phyloP scores from a whole-genome alignment of 768 basidiomycete species.

The Trametes meyenii region DNA sequence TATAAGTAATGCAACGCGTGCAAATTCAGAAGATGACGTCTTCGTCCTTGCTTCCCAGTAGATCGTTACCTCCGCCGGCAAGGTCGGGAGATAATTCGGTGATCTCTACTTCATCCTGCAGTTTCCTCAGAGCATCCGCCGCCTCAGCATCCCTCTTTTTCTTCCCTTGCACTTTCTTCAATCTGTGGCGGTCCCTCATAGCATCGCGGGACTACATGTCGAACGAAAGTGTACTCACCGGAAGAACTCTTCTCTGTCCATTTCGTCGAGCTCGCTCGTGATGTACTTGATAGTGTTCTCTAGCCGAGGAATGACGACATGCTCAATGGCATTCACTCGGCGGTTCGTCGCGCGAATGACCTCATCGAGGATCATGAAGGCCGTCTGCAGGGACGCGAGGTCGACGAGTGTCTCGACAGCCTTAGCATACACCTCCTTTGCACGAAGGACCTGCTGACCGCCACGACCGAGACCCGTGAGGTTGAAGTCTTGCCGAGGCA shows the following conservation, averaged over 20 bases:
- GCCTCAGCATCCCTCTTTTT: conserved; percentile 78
- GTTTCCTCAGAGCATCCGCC: conserved; percentile 30
- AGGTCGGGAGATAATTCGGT: conserved; percentile 32
- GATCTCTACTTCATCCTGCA: conserved; percentile 19
- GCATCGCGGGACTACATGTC: not conserved
- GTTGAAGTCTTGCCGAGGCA: conserved; percentile 73
- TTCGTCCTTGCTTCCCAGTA: conserved; percentile 85
- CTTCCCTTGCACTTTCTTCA: conserved; percentile 98
- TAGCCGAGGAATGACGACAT: conserved; percentile 91
- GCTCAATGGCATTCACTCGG: conserved; percentile 97
- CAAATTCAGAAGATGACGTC: conserved; percentile 86
- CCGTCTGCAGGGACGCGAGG: conserved; percentile 94
- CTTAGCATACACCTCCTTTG: conserved; percentile 98
- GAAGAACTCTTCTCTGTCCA: conserved; percentile 97
- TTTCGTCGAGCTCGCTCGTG: conserved; percentile 95
- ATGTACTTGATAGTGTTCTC: conserved; percentile 99
- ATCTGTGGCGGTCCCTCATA: conserved; percentile 42
- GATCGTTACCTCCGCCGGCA: conserved; percentile 50
- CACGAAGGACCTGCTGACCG: conserved; percentile 91
- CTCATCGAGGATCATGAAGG: conserved; percentile 98
- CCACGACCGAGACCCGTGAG: conserved; percentile 96
- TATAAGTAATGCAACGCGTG: not conserved
- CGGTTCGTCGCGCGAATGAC: conserved; percentile 99
- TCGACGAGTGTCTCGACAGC: conserved; percentile 97
- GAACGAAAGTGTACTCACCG: conserved; percentile 48